Base-by-base conservation (phyloP, 1,284 basidiomycete species). In the Heimioporus retisporus region DNA sequence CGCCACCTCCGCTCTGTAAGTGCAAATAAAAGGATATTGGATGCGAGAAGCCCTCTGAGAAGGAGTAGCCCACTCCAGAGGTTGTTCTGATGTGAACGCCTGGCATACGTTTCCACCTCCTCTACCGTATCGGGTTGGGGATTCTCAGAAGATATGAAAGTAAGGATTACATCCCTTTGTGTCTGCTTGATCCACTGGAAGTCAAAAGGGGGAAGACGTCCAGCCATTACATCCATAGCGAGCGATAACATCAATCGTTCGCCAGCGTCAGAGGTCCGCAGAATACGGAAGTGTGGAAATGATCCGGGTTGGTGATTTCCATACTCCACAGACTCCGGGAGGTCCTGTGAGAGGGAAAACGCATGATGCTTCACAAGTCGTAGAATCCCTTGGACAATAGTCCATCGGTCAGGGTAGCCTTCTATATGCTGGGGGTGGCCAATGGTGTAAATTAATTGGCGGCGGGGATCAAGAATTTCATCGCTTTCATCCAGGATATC, bases 1-100 rank as follows among this genome's bases (percentile, higher is more conserved):
- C 84, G 73, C 81, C 82, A 87, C n/a, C 84, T 79, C 64, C 79
- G 80, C 43, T 82, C 78, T 55, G 74, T 76, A 46, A 46, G 44
- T 3, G 44, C 44, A 19, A 46, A 46, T 46, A 19, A 6, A 18
- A 46, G 44, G 7, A 86, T 77, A 1, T 82, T 82, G n/a, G 76
- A 73, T 0, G 77, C 81, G 16, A 87, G 61, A 14, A 83, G 75
- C 5, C 85, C 85, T 8, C 84, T 80, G n/a, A 81, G 75, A 7
- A 85, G 76, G 6, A 87, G 75, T 18, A 86, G 65, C 8, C 62
- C 66, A 11, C 63, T 65, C 79, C 83, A 84, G 3, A 73, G 35
- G 28, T 28, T 28, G 15, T 15, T 61, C 54, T 8, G 50, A 19
- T 56, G 69, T 69, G 54, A 71, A 65, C 3, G 28, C 28, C 5